These are phyloP conservation scores for Phytophthora lateralis DNA, from an alignment of 352 stramenopile genomes.

Conservation along the genomic window DNA sequence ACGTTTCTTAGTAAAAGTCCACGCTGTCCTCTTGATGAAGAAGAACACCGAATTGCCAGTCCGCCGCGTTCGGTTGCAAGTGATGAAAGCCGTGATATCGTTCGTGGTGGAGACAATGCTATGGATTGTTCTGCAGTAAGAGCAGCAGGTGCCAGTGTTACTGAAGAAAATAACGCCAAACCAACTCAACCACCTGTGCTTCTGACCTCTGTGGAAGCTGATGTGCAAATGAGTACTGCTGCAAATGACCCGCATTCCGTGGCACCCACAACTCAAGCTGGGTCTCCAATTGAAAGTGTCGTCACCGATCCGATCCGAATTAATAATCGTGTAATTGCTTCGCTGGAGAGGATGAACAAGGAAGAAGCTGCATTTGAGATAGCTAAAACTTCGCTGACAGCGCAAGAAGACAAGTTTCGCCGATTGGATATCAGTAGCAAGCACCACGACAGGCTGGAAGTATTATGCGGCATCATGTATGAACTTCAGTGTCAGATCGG, in stretches of 20 bases:
- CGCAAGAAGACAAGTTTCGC: constrained; percentile 35
- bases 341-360: constrained; percentile 32
- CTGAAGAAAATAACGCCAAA: neutral
- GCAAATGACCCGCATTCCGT: neutral
- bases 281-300: constrained; percentile 3
- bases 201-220: neutral
- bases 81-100: neutral
- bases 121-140: constrained; percentile 1
- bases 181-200: neutral
- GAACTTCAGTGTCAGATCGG: constrained; percentile 45
- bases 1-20: constrained; percentile 15
- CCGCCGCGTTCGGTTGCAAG: constrained; percentile 3
- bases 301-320: constrained; percentile 33
- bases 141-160: neutral
- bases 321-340: constrained; percentile 43
- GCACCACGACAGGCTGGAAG: constrained; percentile 25
- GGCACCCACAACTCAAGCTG: neutral
- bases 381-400: constrained; percentile 21
- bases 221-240: neutral
- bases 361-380: constrained; percentile 27
- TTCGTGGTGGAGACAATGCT: neutral
- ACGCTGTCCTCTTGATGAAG: neutral
- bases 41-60: constrained; percentile 20
- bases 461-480: constrained; percentile 34
- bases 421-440: constrained; percentile 29